A percentile compares a stretch with the other conserved stretches of the same genome.
Conservation (phyloP, 2,329 filamentous ascomycete species). For the Nannizziopsis barbatae region DNA sequence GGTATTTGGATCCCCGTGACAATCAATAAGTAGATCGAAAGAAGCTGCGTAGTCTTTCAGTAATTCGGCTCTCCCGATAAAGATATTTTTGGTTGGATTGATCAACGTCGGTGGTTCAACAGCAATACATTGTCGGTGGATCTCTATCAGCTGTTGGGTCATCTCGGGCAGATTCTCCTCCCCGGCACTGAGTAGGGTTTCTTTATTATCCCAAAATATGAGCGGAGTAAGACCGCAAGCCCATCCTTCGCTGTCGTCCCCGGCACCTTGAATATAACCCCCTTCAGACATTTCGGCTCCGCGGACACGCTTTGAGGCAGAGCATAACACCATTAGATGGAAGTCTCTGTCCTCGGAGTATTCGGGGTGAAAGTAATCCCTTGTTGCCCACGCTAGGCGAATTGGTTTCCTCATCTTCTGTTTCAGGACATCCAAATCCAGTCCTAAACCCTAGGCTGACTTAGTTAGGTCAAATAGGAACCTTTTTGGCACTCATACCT, state of each 20-base stretch:
- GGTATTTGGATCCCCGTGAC: constrained; percentile 22
- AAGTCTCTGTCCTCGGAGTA: constrained; percentile 39
- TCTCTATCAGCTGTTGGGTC: constrained; percentile 37
- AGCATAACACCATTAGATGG: constrained; percentile 71
- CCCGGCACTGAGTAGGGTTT: constrained; percentile 47
- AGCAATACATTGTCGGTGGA: constrained; percentile 18
- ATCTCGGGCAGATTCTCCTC: constrained; percentile 53
- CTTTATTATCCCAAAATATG: constrained; percentile 65
- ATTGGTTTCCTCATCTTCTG: constrained; percentile 58
- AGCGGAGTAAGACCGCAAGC: constrained; percentile 64
- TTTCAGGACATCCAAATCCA: constrained; percentile 48
- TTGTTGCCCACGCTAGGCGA: constrained; percentile 68
- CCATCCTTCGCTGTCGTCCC: constrained; percentile 93
- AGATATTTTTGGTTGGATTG: constrained; percentile 31
- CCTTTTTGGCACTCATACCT: constrained; percentile 23
- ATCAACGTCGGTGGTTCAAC: constrained; percentile 24
- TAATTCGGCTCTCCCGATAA: constrained; percentile 19
- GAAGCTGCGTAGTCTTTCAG: constrained; percentile 31
- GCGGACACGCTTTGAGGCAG: constrained; percentile 60
- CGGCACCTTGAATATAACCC: constrained; percentile 86
- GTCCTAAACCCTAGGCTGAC: constrained; percentile 45
- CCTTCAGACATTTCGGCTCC: constrained; percentile 58
- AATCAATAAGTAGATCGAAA: constrained; percentile 37
- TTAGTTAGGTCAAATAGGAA: no score
- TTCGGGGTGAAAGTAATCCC: constrained; percentile 46